Percentiles rank a stretch among this genome's conserved stretches.
Evolutionary conservation across 768 basidiomycete species (phyloP).

Genomic region (Hericium erinaceus): DNA sequence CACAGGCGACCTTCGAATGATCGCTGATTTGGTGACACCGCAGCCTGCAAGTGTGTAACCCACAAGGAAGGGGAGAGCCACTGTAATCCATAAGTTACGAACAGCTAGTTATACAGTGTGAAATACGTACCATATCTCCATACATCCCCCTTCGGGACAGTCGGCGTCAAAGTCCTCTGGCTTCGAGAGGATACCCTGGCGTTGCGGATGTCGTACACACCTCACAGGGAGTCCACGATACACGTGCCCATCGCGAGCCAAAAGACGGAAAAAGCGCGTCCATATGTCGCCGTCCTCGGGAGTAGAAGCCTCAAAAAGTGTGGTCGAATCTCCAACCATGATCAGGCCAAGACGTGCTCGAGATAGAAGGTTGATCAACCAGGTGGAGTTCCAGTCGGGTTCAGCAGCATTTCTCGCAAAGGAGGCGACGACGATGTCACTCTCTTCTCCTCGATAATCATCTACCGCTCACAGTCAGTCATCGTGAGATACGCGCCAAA

Average conservation of each 20-base stretch:
- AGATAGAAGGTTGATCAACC: slow-evolving; percentile 61
- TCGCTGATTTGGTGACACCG: slow-evolving; percentile 51
- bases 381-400: slow-evolving; percentile 51
- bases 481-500: neutral
- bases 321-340: slow-evolving; percentile 54
- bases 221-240: slow-evolving; percentile 50
- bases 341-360: slow-evolving; percentile 58
- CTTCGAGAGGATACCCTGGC: slow-evolving; percentile 26
- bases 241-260: slow-evolving; percentile 34
- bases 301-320: slow-evolving; percentile 30
- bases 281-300: slow-evolving; percentile 48
- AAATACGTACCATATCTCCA: slow-evolving; percentile 41
- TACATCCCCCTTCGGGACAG: slow-evolving; percentile 58
- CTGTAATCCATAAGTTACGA: slow-evolving; percentile 22
- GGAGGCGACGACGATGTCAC: slow-evolving; percentile 54
- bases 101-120: neutral
- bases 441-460: slow-evolving; percentile 73
- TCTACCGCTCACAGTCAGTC: slow-evolving; percentile 28
- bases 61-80: slow-evolving; percentile 38
- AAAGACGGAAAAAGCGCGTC: slow-evolving; percentile 36
- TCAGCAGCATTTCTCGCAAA: slow-evolving; percentile 49
- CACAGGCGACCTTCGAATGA: slow-evolving; percentile 46
- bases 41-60: slow-evolving; percentile 43
- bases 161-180: slow-evolving; percentile 40
- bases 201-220: slow-evolving; percentile 47